Evolutionary conservation across 2,329 filamentous ascomycete genomes (phyloP), one percentile per base, ranked within the genome.

Genomic region (Zasmidium cellare): DNA sequence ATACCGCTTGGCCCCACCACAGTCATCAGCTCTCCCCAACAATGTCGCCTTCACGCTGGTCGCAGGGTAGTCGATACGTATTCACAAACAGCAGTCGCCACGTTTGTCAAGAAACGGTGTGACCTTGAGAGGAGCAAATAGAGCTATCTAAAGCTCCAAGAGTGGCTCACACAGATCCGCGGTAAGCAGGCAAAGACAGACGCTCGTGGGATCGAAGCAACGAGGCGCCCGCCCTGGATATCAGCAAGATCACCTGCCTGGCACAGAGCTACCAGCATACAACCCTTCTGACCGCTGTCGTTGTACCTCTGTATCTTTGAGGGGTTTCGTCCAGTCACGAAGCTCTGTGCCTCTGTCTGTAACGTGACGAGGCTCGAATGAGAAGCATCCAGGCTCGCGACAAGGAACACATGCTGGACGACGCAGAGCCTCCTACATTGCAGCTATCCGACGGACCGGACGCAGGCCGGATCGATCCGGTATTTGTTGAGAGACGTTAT

Each of bases 231-330:
- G 35, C 9, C n/a, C n/a, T n/a, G n/a, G n/a, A n/a, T n/a, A n/a
- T n/a, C n/a, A 46, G 23, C 46, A 31, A 20, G 41, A 53, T 23
- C 45, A 44, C 51, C 22, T 31, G 18, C 23, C 9, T 53, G 20
- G 23, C 2, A 9, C 19, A 22, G 51, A 48, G 46, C 46, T 48
- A 3, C 46, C 25, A 20, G 28, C 12, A 38, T 16, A 22, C 51
- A 53, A 46, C 38, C 51, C 51, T 3, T 52, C 35, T 52, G 50
- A 45, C 50, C 50, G 50, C 35, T 52, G 50, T 31, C 41, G 24
- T 31, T 53, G 51, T 55, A 50, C 38, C 46, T 55, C 46, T 49
- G 25, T 28, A 25, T 28, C 46, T 49, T 55, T 55, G 53, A 31
- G 51, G 51, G 51, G 51, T 28, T 46, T 46, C 38, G 46, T 41